These are phyloP conservation scores for Aspergillus biplanus DNA, from an alignment of 495 filamentous ascomycete genomes.

Conservation along the genomic window DNA sequence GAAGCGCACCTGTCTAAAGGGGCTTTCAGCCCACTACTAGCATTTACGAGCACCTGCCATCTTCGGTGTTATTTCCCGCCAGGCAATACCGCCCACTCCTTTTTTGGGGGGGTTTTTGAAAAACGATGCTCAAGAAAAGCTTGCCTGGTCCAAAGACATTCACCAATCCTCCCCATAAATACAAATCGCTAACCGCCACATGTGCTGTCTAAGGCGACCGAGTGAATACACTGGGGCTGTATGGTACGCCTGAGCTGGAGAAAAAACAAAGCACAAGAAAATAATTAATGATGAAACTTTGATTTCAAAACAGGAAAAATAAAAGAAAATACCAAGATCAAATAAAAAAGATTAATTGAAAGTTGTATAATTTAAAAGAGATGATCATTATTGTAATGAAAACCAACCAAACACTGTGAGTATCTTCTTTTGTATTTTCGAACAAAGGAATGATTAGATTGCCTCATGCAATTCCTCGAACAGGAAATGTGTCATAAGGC, in stretches of 20 bases:
- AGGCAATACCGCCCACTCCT: neutral
- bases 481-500: conserved; percentile 5
- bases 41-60: conserved; percentile 1
- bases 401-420: neutral
- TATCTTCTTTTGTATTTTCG: neutral
- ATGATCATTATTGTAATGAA: neutral
- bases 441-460: neutral
- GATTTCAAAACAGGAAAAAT: neutral
- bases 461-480: neutral
- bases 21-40: neutral
- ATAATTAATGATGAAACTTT: neutral
- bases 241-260: neutral
- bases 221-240: no score
- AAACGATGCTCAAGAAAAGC: neutral
- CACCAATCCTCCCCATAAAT: neutral
- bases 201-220: neutral
- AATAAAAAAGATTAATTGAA: neutral
- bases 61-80: neutral
- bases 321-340: neutral
- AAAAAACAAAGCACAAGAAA: neutral
- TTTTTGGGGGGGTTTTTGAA: neutral
- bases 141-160: no score
- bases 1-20: neutral
- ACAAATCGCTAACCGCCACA: neutral
- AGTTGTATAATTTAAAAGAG: neutral